Evolutionary conservation across 169 alveolate species (phyloP), one percentile per base, ranked within the genome.

Genomic region (Eimeria sp.): DNA sequence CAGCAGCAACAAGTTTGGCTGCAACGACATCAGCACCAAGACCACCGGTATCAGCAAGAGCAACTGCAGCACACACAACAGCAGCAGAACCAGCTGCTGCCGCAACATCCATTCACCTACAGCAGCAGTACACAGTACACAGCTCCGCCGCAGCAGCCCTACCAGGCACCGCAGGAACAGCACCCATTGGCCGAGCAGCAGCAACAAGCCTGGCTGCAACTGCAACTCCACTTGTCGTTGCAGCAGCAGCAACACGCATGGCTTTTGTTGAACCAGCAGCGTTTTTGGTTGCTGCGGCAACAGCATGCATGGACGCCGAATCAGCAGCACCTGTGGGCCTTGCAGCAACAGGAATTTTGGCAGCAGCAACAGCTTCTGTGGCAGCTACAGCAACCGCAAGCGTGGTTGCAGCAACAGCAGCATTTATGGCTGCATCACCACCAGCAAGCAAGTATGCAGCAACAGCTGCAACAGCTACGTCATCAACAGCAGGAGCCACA

Each of bases 321-420:
- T 52, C 89, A 80, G n/a, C 89, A 52, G n/a, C 71, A 49, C n/a
- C 89, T 54, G 89, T 80, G 68, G 62, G 71, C 89, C 30, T n/a
- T 49, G 89, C 89, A 80, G 71, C 89, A 80, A 49, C 71, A 80
- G 30, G 64, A 52, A 30, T 54, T 80, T 54, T 49, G 68, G 89
- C 89, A 30, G 52, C 89, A 54, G 68, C 68, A 49, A 13, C 71
- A 54, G 11, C 71, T 10, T 13, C 68, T 80, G 52, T 54, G 71
- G 89, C 89, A 80, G 62, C 68, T 49, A 27, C 89, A 80, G 71
- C 89, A 49, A 14, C 89, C 89, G 52, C 89, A 80, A 1, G 62
- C 54, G 71, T 54, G 68, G 89, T 10, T 80, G 62, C 89, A 49
- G 16, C 89, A 78, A n/a, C 89, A 80, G 68, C 89, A 80, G 49